A percentile compares a stretch with the other conserved stretches of the same genome.
Conservation (phyloP, 73 alveolate genomes). For the Paramecium tetraurelia region DNA sequence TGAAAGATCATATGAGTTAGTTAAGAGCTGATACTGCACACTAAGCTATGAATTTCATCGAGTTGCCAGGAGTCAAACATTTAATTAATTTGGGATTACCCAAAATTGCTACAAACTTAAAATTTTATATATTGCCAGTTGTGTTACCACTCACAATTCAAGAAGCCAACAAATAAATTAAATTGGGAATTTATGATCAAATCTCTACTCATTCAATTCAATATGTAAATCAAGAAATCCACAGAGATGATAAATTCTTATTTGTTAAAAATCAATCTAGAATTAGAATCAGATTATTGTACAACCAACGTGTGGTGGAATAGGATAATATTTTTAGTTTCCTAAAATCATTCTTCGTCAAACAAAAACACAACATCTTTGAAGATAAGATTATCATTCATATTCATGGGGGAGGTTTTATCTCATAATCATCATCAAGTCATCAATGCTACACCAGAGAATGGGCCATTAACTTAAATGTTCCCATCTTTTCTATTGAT, state of each 20-base stretch:
- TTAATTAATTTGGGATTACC: constrained; percentile 29
- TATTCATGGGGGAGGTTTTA: constrained; percentile 95
- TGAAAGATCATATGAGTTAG: background rate
- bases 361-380: background rate
- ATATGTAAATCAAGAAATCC: constrained; percentile 37
- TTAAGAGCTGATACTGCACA: constrained; percentile 22
- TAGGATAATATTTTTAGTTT: background rate
- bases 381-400: constrained; percentile 68
- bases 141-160: background rate
- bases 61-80: constrained; percentile 30
- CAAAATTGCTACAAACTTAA: background rate
- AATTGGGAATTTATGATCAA: background rate
- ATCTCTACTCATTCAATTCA: background rate
- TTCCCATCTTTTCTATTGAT: constrained; percentile 83
- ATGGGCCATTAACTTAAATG: constrained; percentile 69
- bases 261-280: background rate
- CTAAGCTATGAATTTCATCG: constrained; percentile 26
- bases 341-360: constrained; percentile 8
- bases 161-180: background rate
- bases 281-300: constrained; percentile 23
- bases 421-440: constrained; percentile 70
- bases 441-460: constrained; percentile 79
- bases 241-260: background rate
- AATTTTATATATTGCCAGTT: constrained; percentile 25
- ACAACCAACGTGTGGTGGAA: constrained; percentile 11